phyloP scores from a whole-genome alignment of 2,329 filamentous ascomycete genomes.

The Paraphoma sp. region DNA sequence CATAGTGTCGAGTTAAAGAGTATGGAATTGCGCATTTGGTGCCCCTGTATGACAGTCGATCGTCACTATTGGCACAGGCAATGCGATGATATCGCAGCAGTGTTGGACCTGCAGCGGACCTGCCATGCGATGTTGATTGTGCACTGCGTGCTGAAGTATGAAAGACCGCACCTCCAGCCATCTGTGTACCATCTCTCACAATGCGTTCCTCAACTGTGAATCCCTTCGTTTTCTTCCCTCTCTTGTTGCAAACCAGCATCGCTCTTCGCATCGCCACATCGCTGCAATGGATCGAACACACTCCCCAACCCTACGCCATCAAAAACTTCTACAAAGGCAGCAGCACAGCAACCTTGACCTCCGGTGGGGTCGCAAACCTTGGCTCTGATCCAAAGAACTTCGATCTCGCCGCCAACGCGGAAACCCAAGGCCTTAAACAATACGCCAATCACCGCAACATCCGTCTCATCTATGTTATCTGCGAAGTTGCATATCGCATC shows the following conservation, averaged over 20 bases:
- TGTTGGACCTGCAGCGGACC: too few relatives aligned
- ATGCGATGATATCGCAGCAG: too few relatives aligned
- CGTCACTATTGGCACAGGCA: too few relatives aligned
- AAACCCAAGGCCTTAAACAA: constrained; percentile 35
- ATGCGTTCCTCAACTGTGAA: neutral
- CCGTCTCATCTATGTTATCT: constrained; percentile 37
- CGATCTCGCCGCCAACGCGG: constrained; percentile 37
- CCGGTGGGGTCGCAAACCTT: constrained; percentile 31
- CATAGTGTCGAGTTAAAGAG: neutral
- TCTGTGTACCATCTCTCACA: neutral
- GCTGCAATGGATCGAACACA: constrained; percentile 34
- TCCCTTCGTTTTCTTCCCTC: neutral
- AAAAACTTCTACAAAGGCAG: constrained; percentile 30
- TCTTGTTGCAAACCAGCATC: neutral
- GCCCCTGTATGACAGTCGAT: neutral
- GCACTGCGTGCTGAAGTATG: too few relatives aligned
- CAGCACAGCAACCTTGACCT: constrained; percentile 10
- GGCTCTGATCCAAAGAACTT: constrained; percentile 18
- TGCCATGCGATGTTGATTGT: too few relatives aligned
- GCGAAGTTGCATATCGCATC: constrained; percentile 35
- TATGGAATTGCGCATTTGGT: neutral
- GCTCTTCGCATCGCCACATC: constrained; percentile 21
- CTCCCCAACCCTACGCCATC: constrained; percentile 34
- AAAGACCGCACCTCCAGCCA: neutral
- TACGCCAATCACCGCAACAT: constrained; percentile 30